A percentile compares a stretch with the other conserved stretches of the same genome.
Conservation (phyloP, 2,329 filamentous ascomycete genomes). For the Sarocladium oryzae region DNA sequence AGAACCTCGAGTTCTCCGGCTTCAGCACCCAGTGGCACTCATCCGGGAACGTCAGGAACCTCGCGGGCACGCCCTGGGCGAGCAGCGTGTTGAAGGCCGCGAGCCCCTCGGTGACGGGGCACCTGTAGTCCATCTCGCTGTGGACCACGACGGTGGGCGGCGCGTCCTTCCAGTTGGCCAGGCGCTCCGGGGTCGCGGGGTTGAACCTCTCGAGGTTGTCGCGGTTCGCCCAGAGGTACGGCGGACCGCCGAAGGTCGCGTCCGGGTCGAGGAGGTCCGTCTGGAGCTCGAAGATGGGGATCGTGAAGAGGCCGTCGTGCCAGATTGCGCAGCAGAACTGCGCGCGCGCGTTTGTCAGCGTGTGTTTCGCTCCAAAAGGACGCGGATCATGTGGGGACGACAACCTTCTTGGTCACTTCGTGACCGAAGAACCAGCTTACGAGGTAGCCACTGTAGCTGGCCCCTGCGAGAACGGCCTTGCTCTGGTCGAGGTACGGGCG, state of each 20-base stretch:
- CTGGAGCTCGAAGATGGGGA: slow-evolving; percentile 22
- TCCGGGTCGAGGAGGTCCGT: slow-evolving; percentile 17
- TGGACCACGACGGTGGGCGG: slow-evolving; percentile 68
- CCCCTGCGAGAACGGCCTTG: slow-evolving; percentile 46
- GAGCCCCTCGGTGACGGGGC: slow-evolving; percentile 44
- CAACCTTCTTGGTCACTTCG: slow-evolving; percentile 39
- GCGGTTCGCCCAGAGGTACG: slow-evolving; percentile 35
- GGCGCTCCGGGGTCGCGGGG: slow-evolving; percentile 36
- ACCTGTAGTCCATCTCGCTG: slow-evolving; percentile 61
- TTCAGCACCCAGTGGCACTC: slow-evolving; percentile 67
- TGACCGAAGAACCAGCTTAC: slow-evolving; percentile 53
- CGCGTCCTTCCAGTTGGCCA: slow-evolving; percentile 52
- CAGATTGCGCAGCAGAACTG: slow-evolving; percentile 31
- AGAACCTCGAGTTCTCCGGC: slow-evolving; percentile 61
- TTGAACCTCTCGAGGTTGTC: slow-evolving; percentile 45
- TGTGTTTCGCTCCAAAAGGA: background rate
- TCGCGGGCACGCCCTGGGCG: slow-evolving; percentile 58
- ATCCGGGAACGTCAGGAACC: slow-evolving; percentile 66
- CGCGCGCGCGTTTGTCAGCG: background rate
- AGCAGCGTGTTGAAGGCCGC: slow-evolving; percentile 69
- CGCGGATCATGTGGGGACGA: background rate
- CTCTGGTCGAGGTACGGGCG: slow-evolving; percentile 47
- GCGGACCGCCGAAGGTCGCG: slow-evolving; percentile 36
- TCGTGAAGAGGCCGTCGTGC: slow-evolving; percentile 39
- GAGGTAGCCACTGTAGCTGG: slow-evolving; percentile 54